Evolutionary conservation across 805 yeast species (phyloP).

Genomic region (Saturnispora gosingensis): DNA sequence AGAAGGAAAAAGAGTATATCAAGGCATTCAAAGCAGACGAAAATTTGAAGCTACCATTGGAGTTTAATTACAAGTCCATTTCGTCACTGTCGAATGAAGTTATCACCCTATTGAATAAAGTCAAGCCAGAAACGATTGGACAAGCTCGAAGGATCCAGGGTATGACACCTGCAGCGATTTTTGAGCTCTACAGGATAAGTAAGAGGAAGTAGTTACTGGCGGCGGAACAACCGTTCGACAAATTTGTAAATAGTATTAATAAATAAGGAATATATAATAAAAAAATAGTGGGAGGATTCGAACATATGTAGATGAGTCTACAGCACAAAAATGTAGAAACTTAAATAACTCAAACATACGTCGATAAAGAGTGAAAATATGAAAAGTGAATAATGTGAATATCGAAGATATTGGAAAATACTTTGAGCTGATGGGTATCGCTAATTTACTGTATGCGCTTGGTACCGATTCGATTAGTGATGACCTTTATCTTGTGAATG

Average conservation of each 20-base stretch:
- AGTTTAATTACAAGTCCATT: conserved; percentile 50
- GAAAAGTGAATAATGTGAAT: background rate
- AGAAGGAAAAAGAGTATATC: conserved; percentile 61
- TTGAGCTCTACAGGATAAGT: conserved; percentile 60
- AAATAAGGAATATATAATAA: background rate
- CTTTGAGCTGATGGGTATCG: too few species aligned
- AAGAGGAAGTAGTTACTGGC: conserved; percentile 11
- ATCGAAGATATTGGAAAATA: too few species aligned
- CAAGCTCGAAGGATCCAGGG: conserved; percentile 95
- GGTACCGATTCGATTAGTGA: too few species aligned
- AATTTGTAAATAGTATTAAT: background rate
- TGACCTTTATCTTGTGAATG: background rate
- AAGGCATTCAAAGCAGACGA: conserved; percentile 83
- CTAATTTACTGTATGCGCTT: too few species aligned
- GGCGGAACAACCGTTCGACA: background rate
- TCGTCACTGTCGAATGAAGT: conserved; percentile 72
- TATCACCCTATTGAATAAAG: conserved; percentile 53
- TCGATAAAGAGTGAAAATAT: background rate
- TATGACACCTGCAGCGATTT: conserved; percentile 85
- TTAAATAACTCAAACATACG: background rate
- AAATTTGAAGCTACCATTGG: conserved; percentile 54
- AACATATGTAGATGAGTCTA: background rate
- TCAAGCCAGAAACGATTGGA: conserved; percentile 84
- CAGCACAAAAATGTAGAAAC: background rate
- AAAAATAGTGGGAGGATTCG: background rate